Base-by-base conservation (phyloP, 1,284 basidiomycete genomes). In the Golubevia pallescens region DNA sequence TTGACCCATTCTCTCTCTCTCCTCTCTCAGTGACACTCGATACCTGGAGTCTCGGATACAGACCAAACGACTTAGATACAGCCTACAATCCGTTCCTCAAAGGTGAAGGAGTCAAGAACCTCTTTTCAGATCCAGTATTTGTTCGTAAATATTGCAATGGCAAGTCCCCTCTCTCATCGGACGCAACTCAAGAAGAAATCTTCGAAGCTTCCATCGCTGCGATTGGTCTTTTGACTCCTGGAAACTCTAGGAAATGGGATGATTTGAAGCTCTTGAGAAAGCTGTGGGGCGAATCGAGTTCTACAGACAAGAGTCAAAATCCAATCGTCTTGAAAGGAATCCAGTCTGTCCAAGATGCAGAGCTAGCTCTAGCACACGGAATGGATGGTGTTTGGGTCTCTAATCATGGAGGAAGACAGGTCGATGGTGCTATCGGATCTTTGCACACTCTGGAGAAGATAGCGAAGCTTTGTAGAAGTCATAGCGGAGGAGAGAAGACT, bases 11-110 rank as follows among this genome's bases (percentile, higher is more conserved):
- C 19, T 32, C 19, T 57, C 56, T 59, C 57, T 32, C 51, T 59
- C 19, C 24, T 48, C 20, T 48, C 14, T 57, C 42, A 10, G 86
- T 92, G 62, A 92, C 92, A 0, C 86, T 92, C 6, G 91, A 92
- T 83, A 90, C 90, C 0, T 90, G 90, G 88, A 65, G 86, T 0
- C 78, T 92, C 54, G 91, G 91, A 1, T 92, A 90, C 90, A 89
- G 91, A 4, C 90, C 90, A 3, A 89, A 90, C 77, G 91, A 92
- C 74, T 86, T 91, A 62, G 87, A 88, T 59, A 86, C 77, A 21
- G 86, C 89, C 1, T 92, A 90, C 81, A 87, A 90, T 24, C 91
- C 91, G 4, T 90, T 92, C 78, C 77, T 83, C 3, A 89, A 91
- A 68, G 90, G 90, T 19, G 85, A 74, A 38, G 80, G 71, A n/a